Conservation (phyloP, 1,139 yeast species). For the Zygotorulaspora mrakii region DNA sequence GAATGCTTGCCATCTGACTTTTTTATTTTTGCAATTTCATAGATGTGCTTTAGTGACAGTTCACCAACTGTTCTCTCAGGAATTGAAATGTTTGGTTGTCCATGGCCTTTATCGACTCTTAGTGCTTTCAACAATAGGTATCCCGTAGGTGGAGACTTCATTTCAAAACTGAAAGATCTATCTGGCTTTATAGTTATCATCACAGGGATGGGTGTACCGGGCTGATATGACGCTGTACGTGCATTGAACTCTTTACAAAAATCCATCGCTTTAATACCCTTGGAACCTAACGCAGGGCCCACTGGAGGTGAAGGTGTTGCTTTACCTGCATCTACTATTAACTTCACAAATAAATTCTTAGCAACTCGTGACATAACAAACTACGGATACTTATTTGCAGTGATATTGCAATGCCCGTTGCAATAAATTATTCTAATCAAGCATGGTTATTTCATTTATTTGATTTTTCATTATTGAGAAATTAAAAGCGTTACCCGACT, state of each 20-base stretch:
- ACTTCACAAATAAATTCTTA: slow-evolving; percentile 61
- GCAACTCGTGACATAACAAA: slow-evolving; percentile 31
- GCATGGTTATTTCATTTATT: background rate
- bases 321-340: slow-evolving; percentile 96
- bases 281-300: slow-evolving; percentile 97
- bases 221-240: slow-evolving; percentile 78
- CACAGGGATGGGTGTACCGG: slow-evolving; percentile 90
- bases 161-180: slow-evolving; percentile 77
- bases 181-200: slow-evolving; percentile 86
- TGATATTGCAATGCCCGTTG: no score
- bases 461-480: no score
- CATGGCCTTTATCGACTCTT: slow-evolving; percentile 60
- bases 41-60: slow-evolving; percentile 80
- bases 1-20: slow-evolving; percentile 80
- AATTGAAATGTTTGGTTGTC: slow-evolving; percentile 42
- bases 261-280: slow-evolving; percentile 98
- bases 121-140: slow-evolving; percentile 84
- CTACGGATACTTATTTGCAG: background rate
- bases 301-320: slow-evolving; percentile 99
- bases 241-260: slow-evolving; percentile 98
- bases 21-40: slow-evolving; percentile 92
- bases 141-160: slow-evolving; percentile 90
- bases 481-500: no score
- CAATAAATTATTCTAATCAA: no score
- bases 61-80: slow-evolving; percentile 55